Conservation (phyloP, 2,329 filamentous ascomycete species). For the Alternaria arbusti region DNA sequence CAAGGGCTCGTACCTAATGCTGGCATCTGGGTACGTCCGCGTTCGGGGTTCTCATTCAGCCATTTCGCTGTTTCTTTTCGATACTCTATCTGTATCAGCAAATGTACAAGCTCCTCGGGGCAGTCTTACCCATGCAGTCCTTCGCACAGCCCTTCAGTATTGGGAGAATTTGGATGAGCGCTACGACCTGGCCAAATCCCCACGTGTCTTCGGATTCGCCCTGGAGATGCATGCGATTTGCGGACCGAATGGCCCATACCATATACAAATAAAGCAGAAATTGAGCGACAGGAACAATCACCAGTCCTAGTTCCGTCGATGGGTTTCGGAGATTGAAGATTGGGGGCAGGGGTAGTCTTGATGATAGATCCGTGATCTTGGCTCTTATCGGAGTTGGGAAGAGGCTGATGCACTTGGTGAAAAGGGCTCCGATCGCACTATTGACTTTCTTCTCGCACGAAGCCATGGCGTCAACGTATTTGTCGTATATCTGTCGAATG, state of each 20-base stretch:
- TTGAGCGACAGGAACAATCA: neutral
- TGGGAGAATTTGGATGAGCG: neutral
- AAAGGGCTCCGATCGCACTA: no score
- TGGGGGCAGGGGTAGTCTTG: no score
- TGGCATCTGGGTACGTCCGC: neutral
- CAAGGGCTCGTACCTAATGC: neutral
- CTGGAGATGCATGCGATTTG: neutral
- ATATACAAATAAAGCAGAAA: neutral
- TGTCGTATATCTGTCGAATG: neutral
- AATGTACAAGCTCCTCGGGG: neutral
- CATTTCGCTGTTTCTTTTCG: neutral
- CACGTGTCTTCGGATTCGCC: neutral
- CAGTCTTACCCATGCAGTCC: neutral
- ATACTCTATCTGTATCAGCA: neutral
- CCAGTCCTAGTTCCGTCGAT: no score
- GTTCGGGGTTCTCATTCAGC: neutral
- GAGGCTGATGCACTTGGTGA: no score
- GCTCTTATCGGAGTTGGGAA: no score
- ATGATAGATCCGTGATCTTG: no score
- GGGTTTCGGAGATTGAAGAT: no score
- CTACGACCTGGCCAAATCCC: neutral
- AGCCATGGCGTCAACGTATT: no score
- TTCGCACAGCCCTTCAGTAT: neutral
- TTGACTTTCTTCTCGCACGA: no score
- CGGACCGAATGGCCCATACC: neutral